phyloP scores from a whole-genome alignment of 768 basidiomycete genomes.

The Collybiopsis luxurians region DNA sequence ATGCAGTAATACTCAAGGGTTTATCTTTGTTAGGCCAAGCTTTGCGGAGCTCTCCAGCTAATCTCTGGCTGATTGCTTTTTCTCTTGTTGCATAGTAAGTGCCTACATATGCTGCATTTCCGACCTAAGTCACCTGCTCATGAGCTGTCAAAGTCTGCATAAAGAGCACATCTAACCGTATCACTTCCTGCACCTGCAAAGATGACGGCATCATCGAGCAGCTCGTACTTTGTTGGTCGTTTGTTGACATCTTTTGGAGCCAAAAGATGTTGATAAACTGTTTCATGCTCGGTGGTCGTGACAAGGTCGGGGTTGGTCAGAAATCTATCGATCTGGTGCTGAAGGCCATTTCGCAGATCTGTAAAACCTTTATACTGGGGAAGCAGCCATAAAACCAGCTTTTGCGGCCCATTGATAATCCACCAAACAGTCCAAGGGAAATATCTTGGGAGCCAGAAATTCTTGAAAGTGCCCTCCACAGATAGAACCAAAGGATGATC shows the following conservation, averaged over 20 bases:
- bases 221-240: background rate
- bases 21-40: constrained; percentile 35
- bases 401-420: background rate
- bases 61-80: constrained; percentile 11
- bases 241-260: background rate
- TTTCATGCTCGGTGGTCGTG: constrained; percentile 5
- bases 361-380: background rate
- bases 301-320: background rate
- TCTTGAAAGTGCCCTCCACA: background rate
- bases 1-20: constrained; percentile 20
- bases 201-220: constrained; percentile 5
- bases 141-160: no score
- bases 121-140: background rate
- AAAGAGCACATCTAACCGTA: no score
- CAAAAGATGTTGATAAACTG: constrained; percentile 6
- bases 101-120: constrained; percentile 23
- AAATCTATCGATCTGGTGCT: constrained; percentile 1
- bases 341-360: background rate
- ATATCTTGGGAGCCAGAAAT: constrained; percentile 1
- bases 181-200: constrained; percentile 17
- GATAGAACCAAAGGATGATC: constrained; percentile 7
- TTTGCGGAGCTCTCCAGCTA: constrained; percentile 25
- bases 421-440: background rate
- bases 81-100: constrained; percentile 24
- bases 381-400: background rate